Evolutionary conservation across 2,329 filamentous ascomycete genomes (phyloP), one percentile per base, ranked within the genome.

Genomic region (Plectosphaerella cucumerina): DNA sequence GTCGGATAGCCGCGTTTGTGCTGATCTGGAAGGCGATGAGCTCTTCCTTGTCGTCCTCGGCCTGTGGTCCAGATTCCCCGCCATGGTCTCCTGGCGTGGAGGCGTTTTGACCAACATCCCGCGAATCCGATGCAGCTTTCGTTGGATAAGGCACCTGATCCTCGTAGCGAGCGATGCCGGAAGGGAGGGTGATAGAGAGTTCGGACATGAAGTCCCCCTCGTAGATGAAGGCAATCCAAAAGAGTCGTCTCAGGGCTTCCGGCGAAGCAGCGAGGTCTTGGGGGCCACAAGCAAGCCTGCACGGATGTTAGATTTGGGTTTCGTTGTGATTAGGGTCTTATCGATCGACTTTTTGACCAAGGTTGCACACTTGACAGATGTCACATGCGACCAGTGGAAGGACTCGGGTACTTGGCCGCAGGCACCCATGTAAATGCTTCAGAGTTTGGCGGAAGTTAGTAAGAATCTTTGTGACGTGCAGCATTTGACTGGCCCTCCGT

Each of bases 171-270:
- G 60, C 56, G 23, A 65, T 64, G 3, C 63, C 63, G 8, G 63
- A 65, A 0, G 63, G 63, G 0, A 62, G 54, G 0, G 52, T 56
- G 2, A 62, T 52, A 0, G 62, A 64, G 17, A 65, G 56, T 45
- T 65, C 63, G 0, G 63, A 65, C 8, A 61, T 56, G 23, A 64
- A 65, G 26, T 65, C 63, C 0, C 63, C 62, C 23, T 65, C 63
- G 37, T 59, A 60, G 3, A 65, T 63, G 9, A 63, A 63, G 1
- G 60, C 58, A 4, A 65, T 53, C 63, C 63, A 65, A 22, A 60
- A 65, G 3, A 65, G 21, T 2, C 62, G 57, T 0, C 60, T 46
- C 33, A 65, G 63, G 0, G 56, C 46, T 20, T 65, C 62, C 0
- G 44, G 23, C 8, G 33, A 14, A 11, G 22, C 11, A 11, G 9